Evolutionary conservation across 441 rosid species (phyloP).

Genomic region (Hypseocharis bilobata): DNA sequence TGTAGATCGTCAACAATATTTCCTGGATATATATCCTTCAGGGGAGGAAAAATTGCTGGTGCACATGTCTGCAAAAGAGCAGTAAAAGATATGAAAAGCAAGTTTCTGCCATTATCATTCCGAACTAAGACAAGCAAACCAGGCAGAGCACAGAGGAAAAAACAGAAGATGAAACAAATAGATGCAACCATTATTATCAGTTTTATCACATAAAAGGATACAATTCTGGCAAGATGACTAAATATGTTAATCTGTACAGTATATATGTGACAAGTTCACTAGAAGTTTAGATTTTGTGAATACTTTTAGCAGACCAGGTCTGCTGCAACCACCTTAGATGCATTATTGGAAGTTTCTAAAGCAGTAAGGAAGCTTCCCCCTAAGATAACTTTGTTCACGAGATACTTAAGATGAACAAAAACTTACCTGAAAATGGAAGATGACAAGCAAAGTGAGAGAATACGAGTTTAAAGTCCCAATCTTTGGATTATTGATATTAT

Average conservation of each 20-base stretch:
- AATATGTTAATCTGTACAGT: neutral
- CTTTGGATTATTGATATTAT: constrained; percentile 61
- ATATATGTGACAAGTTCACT: no score
- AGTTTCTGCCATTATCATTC: neutral
- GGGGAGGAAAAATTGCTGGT: constrained; percentile 84
- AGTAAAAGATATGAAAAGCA: neutral
- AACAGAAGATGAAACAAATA: neutral
- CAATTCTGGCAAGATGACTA: neutral
- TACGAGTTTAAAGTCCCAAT: constrained; percentile 66
- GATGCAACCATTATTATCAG: neutral
- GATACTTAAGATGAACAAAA: neutral
- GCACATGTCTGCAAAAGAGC: constrained; percentile 58
- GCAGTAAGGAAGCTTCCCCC: neutral
- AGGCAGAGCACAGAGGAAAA: neutral
- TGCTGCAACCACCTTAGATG: no score
- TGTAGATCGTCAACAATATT: constrained; percentile 59
- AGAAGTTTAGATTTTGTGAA: neutral
- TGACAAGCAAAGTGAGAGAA: constrained; percentile 64
- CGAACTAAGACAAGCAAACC: neutral
- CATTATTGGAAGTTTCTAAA: neutral
- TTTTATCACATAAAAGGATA: neutral
- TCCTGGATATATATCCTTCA: constrained; percentile 56
- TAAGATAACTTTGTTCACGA: neutral
- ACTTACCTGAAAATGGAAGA: constrained; percentile 87
- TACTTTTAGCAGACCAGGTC: neutral